Conservation (phyloP, 163 green algal genomes). For the Prototheca wickerhamii region DNA sequence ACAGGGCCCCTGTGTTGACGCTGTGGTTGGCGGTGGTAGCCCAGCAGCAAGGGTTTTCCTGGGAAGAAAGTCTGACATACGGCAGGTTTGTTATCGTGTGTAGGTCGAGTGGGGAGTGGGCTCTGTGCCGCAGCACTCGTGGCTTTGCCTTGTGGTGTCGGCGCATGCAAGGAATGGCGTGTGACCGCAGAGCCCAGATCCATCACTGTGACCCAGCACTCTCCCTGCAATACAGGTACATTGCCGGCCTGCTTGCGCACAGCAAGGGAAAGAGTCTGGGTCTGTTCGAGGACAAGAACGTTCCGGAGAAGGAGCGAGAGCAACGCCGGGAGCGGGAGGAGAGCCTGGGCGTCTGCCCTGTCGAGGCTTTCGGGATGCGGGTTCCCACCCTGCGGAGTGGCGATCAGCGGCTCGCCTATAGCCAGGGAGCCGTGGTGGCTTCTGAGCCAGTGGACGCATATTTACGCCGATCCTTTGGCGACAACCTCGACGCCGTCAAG, state of each 20-base stretch:
- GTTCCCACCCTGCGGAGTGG: neutral
- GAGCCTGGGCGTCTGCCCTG: constrained; percentile 19
- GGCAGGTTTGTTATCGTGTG: constrained; percentile 13
- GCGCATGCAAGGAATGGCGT: neutral
- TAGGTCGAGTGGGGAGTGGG: neutral
- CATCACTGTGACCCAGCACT: neutral
- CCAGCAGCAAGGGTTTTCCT: constrained; percentile 20
- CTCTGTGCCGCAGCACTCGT: neutral
- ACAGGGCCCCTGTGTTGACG: constrained; percentile 33
- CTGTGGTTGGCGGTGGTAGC: constrained; percentile 33
- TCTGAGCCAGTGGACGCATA: constrained; percentile 14
- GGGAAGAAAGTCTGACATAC: constrained; percentile 27
- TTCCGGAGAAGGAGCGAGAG: neutral
- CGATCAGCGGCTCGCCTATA: constrained; percentile 5
- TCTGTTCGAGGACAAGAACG: neutral
- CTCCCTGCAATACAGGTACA: neutral
- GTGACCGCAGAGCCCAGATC: too few species aligned
- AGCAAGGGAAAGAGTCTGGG: constrained; percentile 13
- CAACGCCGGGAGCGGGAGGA: neutral
- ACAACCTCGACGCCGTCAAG: constrained; percentile 13
- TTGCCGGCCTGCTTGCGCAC: constrained; percentile 24
- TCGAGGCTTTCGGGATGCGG: constrained; percentile 11
- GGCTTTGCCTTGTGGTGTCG: neutral
- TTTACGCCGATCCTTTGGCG: constrained; percentile 18
- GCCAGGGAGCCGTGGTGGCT: constrained; percentile 9